Percentiles rank a stretch among this genome's conserved stretches.
phyloP scores from a whole-genome alignment of 495 filamentous ascomycete genomes.

The Neurospora pannonica region DNA sequence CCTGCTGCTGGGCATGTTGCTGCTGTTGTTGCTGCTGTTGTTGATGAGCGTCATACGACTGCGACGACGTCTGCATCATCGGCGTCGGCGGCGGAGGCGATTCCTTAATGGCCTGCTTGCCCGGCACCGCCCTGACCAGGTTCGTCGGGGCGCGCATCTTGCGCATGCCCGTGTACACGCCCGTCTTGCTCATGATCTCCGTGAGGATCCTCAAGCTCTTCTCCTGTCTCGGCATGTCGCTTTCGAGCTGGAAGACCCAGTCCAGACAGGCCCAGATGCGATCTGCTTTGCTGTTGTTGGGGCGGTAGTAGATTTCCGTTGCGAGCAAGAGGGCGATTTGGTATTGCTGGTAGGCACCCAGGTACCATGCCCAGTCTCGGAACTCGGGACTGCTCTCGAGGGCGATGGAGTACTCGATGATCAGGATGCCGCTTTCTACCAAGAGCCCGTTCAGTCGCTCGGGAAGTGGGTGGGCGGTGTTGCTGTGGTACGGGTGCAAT shows the following conservation, averaged over 20 bases:
- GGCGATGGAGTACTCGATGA: slow-evolving; percentile 50
- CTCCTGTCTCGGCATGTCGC: slow-evolving; percentile 30
- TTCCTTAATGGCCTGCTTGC: slow-evolving; percentile 30
- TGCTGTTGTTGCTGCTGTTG: not conserved
- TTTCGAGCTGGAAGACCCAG: slow-evolving; percentile 56
- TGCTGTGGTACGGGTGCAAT: slow-evolving; percentile 54
- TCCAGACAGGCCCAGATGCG: slow-evolving; percentile 63
- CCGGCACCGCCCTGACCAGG: slow-evolving; percentile 25
- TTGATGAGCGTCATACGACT: not conserved
- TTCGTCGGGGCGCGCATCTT: slow-evolving; percentile 37
- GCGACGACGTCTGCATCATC: not conserved
- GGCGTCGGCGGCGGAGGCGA: slow-evolving; percentile 12
- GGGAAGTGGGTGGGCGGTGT: slow-evolving; percentile 42
- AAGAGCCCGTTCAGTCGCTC: slow-evolving; percentile 37
- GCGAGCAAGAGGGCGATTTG: slow-evolving; percentile 45
- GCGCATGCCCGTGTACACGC: slow-evolving; percentile 32
- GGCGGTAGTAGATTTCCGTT: slow-evolving; percentile 46
- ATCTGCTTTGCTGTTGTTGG: slow-evolving; percentile 43
- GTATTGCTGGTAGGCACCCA: slow-evolving; percentile 46
- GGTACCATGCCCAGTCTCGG: slow-evolving; percentile 45
- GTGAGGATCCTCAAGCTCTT: slow-evolving; percentile 31
- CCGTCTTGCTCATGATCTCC: slow-evolving; percentile 32
- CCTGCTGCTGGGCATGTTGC: not conserved
- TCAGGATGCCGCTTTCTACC: slow-evolving; percentile 39
- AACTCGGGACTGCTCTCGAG: slow-evolving; percentile 48